phyloP scores from a whole-genome alignment of 345 rosid species.

The Eucalyptus microcorys region DNA sequence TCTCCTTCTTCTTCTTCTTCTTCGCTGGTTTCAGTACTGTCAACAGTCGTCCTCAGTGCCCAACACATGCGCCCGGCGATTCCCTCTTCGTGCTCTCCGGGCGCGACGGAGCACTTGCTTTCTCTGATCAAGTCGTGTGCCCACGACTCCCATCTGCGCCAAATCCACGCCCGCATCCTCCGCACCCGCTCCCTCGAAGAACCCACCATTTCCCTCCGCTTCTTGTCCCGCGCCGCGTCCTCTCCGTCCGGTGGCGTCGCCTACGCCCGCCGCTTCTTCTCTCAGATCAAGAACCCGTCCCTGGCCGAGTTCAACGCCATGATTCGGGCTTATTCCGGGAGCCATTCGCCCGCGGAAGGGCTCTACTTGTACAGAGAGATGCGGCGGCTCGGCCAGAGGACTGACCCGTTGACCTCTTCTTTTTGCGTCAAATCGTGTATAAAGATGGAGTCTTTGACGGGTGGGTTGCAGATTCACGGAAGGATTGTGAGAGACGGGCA shows the following conservation, averaged over 20 bases:
- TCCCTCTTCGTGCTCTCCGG: not conserved
- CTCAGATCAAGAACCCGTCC: conserved; percentile 32
- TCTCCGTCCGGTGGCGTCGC: conserved; percentile 14
- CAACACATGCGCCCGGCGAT: not conserved
- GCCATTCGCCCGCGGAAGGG: conserved; percentile 34
- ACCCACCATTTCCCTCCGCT: conserved; percentile 31
- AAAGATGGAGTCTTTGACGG: conserved; percentile 11
- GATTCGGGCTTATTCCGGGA: conserved; percentile 49
- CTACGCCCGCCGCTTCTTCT: conserved; percentile 40
- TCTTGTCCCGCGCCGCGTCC: conserved; percentile 42
- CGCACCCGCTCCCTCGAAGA: conserved; percentile 29
- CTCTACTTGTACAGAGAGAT: conserved; percentile 32
- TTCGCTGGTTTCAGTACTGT: not conserved
- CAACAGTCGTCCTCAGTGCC: not conserved
- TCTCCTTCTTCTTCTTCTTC: not conserved
- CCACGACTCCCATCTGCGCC: conserved; percentile 35
- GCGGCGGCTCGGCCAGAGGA: conserved; percentile 10
- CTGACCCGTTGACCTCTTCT: conserved; percentile 44
- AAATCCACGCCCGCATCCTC: conserved; percentile 55
- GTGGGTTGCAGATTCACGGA: conserved; percentile 62
- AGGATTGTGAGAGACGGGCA: conserved; percentile 53
- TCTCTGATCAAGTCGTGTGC: conserved; percentile 46
- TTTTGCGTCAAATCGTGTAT: conserved; percentile 50
- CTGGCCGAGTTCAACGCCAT: conserved; percentile 46
- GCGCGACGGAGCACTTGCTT: conserved; percentile 1